A percentile compares a stretch with the other conserved stretches of the same genome.
These are phyloP conservation scores for Trifolium repens DNA, from an alignment of 306 rosid genomes.

Conservation along the genomic window DNA sequence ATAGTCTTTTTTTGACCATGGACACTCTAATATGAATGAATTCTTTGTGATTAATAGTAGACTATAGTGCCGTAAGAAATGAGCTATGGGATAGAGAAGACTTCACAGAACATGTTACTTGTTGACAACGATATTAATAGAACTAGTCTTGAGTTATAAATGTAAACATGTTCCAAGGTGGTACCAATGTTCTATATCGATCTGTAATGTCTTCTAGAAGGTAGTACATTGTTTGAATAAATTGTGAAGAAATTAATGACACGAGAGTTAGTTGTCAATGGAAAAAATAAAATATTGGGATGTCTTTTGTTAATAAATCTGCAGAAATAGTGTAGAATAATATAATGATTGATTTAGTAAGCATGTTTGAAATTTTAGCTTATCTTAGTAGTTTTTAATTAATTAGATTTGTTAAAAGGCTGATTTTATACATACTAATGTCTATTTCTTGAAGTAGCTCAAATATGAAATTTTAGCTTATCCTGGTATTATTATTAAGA, in stretches of 20 bases:
- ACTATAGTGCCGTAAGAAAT: constrained; percentile 43
- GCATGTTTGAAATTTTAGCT: constrained; percentile 27
- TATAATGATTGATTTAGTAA: background rate
- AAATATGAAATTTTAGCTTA: background rate
- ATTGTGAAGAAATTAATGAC: background rate
- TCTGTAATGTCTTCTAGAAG: constrained; percentile 45
- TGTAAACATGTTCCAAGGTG: constrained; percentile 25
- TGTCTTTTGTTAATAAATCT: background rate
- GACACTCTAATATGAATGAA: constrained; percentile 8
- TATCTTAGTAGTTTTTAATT: background rate
- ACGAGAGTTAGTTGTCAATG: background rate
- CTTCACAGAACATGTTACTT: constrained; percentile 30
- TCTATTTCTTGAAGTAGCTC: background rate
- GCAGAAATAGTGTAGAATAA: background rate
- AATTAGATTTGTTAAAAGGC: background rate
- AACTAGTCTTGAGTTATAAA: constrained; percentile 29
- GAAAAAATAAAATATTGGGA: background rate
- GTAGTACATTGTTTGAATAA: constrained; percentile 30
- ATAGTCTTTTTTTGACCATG: constrained; percentile 38
- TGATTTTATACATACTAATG: constrained; percentile 2
- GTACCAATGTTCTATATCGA: constrained; percentile 1
- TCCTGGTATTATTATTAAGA: too few relatives aligned
- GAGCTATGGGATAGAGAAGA: constrained; percentile 3
- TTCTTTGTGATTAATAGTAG: constrained; percentile 3
- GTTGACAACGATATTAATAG: constrained; percentile 14